A percentile compares a stretch with the other conserved stretches of the same genome.
These are phyloP conservation scores for Phytophthora sp. DNA, from an alignment of 352 stramenopile genomes.

Conservation along the genomic window DNA sequence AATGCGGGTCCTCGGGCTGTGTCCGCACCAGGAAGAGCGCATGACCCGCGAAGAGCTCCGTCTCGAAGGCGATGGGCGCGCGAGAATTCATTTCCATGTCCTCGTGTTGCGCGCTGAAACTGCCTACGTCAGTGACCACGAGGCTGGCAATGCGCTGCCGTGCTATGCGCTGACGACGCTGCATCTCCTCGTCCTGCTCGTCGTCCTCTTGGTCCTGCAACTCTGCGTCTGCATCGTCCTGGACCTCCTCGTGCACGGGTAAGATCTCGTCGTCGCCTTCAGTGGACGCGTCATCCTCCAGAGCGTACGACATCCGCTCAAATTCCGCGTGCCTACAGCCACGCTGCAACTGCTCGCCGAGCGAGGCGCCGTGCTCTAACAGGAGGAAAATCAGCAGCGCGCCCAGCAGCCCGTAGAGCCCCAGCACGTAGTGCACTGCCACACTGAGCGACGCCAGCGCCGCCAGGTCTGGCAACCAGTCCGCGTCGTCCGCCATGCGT, in stretches of 20 bases:
- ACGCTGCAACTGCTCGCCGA: background rate
- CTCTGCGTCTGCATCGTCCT: constrained; percentile 1
- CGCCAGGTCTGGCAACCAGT: constrained; percentile 65
- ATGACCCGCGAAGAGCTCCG: constrained; percentile 82
- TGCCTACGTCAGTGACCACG: constrained; percentile 51
- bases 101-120: background rate
- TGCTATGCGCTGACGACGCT: constrained; percentile 8
- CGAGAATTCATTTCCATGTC: constrained; percentile 64
- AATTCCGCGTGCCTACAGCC: constrained; percentile 3
- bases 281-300: constrained; percentile 28
- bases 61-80: constrained; percentile 80
- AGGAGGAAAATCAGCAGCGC: constrained; percentile 45
- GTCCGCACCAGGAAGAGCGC: constrained; percentile 88
- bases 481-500: constrained; percentile 40
- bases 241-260: background rate
- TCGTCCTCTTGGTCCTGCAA: background rate
- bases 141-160: constrained; percentile 30
- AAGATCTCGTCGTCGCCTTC: constrained; percentile 31
- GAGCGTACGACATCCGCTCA: constrained; percentile 24
- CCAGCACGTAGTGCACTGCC: constrained; percentile 72
- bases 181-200: constrained; percentile 6
- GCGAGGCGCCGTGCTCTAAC: constrained; percentile 44
- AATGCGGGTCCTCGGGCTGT: constrained; percentile 55
- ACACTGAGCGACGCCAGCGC: constrained; percentile 60
- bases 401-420: constrained; percentile 53